Conservation (phyloP, 768 basidiomycete species). For the Termitomyces sp. region DNA sequence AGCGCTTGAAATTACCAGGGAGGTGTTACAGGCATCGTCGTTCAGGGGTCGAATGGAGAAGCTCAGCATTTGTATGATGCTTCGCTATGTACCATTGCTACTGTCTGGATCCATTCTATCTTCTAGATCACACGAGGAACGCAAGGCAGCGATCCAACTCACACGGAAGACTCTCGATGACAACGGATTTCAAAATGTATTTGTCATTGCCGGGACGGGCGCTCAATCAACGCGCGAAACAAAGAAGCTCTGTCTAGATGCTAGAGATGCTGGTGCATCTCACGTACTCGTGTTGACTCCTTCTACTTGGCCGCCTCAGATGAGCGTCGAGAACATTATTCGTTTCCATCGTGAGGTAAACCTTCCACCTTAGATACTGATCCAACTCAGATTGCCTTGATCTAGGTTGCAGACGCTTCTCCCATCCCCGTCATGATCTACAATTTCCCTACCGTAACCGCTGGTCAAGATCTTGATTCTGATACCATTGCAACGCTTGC, state of each 20-base stretch:
- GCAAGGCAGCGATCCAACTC: constrained; percentile 57
- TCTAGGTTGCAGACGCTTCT: constrained; percentile 63
- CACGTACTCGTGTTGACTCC: constrained; percentile 74
- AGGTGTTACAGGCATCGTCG: constrained; percentile 69
- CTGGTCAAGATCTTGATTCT: constrained; percentile 83
- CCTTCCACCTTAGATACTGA: neutral
- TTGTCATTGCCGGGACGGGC: constrained; percentile 83
- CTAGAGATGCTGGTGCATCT: constrained; percentile 81
- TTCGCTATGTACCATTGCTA: neutral
- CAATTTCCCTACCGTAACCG: constrained; percentile 81
- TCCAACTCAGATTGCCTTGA: constrained; percentile 12
- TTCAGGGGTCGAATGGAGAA: constrained; percentile 75
- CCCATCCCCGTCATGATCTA: constrained; percentile 79
- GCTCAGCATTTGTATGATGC: constrained; percentile 59
- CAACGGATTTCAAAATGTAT: constrained; percentile 62
- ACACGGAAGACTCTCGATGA: constrained; percentile 72
- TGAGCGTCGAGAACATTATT: constrained; percentile 61
- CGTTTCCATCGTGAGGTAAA: constrained; percentile 64
- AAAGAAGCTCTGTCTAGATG: constrained; percentile 63
- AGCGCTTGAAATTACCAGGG: constrained; percentile 43
- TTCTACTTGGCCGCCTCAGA: constrained; percentile 66
- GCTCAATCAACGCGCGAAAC: constrained; percentile 80
- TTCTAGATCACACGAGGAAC: constrained; percentile 60
- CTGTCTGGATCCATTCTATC: neutral
- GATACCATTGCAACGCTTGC: constrained; percentile 70